These are phyloP conservation scores for Peniophora sp. DNA, from an alignment of 1,284 basidiomycete genomes.

Conservation along the genomic window DNA sequence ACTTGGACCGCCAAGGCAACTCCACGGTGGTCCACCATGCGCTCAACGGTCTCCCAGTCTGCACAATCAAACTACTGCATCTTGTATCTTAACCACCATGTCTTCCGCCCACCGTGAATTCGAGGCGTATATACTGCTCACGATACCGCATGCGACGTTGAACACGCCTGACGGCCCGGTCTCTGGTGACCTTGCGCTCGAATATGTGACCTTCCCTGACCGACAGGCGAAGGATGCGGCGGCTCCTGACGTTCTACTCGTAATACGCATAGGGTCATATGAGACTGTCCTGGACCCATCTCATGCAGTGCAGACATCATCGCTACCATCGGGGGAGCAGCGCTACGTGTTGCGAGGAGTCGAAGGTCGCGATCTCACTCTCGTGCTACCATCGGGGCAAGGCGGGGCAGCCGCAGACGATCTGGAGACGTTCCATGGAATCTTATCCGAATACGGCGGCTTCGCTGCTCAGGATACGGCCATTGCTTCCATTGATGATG, in stretches of 20 bases:
- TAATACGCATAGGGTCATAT: conserved; percentile 48
- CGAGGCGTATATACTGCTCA: conserved; percentile 49
- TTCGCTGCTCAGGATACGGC: conserved; percentile 17
- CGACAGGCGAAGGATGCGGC: conserved; percentile 13
- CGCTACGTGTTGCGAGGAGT: conserved; percentile 34
- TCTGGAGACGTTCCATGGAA: conserved; percentile 61
- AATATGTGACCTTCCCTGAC: conserved; percentile 41
- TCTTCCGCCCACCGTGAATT: conserved; percentile 18
- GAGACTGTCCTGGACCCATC: conserved; percentile 56
- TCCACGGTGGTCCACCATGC: too few species aligned
- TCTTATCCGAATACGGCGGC: conserved; percentile 61
- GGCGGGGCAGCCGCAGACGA: conserved; percentile 42
- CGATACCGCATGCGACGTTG: conserved; percentile 38
- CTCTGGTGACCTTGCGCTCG: conserved; percentile 39
- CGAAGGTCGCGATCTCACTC: conserved; percentile 29
- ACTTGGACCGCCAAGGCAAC: too few species aligned
- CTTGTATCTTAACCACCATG: conserved; percentile 8
- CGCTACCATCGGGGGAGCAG: conserved; percentile 27
- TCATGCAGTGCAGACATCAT: conserved; percentile 29
- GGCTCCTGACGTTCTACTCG: conserved; percentile 49
- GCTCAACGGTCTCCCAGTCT: too few species aligned
- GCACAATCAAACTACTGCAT: too few species aligned
- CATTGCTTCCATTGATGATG: conserved; percentile 9
- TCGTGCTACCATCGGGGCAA: conserved; percentile 26
- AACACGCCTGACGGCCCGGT: conserved; percentile 23